Evolutionary conservation across 2,329 filamentous ascomycete genomes (phyloP).

Genomic region (Colletotrichum cereale): DNA sequence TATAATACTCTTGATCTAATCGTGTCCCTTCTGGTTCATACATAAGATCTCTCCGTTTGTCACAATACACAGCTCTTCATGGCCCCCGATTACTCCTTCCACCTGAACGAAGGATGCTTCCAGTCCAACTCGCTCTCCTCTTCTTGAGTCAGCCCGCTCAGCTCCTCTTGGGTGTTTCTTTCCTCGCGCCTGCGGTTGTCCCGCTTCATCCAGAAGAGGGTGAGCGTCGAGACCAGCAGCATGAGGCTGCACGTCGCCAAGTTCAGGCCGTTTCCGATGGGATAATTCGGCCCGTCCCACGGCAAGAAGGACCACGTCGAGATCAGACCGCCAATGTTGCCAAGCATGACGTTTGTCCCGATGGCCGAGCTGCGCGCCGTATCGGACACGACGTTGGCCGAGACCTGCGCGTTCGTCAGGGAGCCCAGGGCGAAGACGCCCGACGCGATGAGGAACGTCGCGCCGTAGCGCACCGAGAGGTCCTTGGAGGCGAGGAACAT

Average conservation of each 20-base stretch:
- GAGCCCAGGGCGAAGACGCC: slow-evolving; percentile 73
- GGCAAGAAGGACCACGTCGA: slow-evolving; percentile 71
- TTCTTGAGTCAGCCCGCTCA: slow-evolving; percentile 64
- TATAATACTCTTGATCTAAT: background rate
- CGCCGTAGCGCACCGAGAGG: slow-evolving; percentile 67
- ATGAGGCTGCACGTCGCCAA: slow-evolving; percentile 70
- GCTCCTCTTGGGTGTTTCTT: slow-evolving; percentile 54
- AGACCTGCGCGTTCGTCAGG: slow-evolving; percentile 72
- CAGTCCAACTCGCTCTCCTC: slow-evolving; percentile 73
- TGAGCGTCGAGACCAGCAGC: slow-evolving; percentile 60
- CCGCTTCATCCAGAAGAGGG: slow-evolving; percentile 71
- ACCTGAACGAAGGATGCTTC: slow-evolving; percentile 75
- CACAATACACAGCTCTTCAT: no score
- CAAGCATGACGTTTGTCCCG: slow-evolving; percentile 72
- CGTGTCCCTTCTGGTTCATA: no score
- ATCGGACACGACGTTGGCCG: slow-evolving; percentile 75
- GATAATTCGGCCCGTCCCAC: slow-evolving; percentile 73
- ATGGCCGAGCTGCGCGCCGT: slow-evolving; percentile 74
- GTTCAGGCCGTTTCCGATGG: slow-evolving; percentile 79
- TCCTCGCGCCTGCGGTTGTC: slow-evolving; percentile 63
- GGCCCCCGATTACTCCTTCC: slow-evolving; percentile 54
- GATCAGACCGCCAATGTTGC: slow-evolving; percentile 63
- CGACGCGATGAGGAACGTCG: slow-evolving; percentile 72
- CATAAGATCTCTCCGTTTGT: no score
- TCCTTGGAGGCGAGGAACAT: slow-evolving; percentile 69